These are phyloP conservation scores for Helotiales sp. DNA, from an alignment of 2,329 filamentous ascomycete genomes.

Conservation along the genomic window DNA sequence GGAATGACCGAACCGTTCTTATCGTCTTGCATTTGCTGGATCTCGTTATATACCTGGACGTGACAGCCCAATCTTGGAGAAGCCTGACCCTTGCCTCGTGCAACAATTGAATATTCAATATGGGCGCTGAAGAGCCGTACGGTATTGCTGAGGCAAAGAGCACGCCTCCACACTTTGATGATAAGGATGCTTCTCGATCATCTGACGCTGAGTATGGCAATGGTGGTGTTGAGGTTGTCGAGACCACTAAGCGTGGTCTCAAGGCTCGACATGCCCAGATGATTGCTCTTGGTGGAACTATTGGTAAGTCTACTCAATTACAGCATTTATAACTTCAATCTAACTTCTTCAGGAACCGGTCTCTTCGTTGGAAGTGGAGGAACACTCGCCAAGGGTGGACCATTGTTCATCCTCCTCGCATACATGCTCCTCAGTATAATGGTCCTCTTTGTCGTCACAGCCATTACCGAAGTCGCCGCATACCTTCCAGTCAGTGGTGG, in stretches of 20 bases:
- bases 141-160: slow-evolving; percentile 6
- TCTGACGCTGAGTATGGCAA: slow-evolving; percentile 14
- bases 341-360: slow-evolving; percentile 23
- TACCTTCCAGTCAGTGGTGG: slow-evolving; percentile 56
- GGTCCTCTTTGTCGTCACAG: slow-evolving; percentile 48
- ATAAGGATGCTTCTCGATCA: slow-evolving; percentile 12
- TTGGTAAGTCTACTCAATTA: slow-evolving; percentile 31
- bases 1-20: slow-evolving; percentile 3
- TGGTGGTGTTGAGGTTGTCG: slow-evolving; percentile 10
- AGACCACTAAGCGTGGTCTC: slow-evolving; percentile 32
- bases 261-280: slow-evolving; percentile 34
- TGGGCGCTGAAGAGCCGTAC: slow-evolving; percentile 11
- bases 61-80: background rate
- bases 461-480: slow-evolving; percentile 57
- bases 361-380: slow-evolving; percentile 46
- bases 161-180: slow-evolving; percentile 5
- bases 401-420: slow-evolving; percentile 45
- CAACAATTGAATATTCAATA: slow-evolving; percentile 4
- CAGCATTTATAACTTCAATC: background rate
- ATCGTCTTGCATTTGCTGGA: slow-evolving; percentile 8
- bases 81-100: background rate
- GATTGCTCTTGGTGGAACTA: slow-evolving; percentile 41
- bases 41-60: background rate
- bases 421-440: slow-evolving; percentile 45
- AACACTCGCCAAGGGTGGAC: slow-evolving; percentile 45